Percentiles rank a stretch among this genome's conserved stretches.
These are phyloP conservation scores for Helichrysum umbraculigerum DNA, from an alignment of 129 eudicot genomes.

Conservation along the genomic window DNA sequence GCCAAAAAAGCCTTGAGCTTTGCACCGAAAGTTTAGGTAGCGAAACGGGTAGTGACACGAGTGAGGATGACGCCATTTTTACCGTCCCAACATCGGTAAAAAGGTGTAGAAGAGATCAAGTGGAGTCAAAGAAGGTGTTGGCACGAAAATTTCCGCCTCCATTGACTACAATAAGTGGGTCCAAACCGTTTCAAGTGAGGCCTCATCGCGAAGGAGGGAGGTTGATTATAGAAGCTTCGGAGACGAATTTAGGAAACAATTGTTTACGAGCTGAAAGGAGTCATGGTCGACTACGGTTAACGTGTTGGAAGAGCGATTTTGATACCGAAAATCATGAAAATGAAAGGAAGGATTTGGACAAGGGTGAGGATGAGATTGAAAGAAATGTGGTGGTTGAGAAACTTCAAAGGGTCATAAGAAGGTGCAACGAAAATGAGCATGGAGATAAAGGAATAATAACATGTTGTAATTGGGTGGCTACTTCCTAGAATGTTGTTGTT, in stretches of 20 bases:
- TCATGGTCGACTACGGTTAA: constrained; percentile 62
- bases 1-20: constrained; percentile 62
- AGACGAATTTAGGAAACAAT: constrained; percentile 35
- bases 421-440: constrained; percentile 71
- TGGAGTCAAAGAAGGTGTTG: constrained; percentile 28
- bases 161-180: constrained; percentile 59
- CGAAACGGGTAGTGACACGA: constrained; percentile 64
- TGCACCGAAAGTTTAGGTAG: constrained; percentile 90
- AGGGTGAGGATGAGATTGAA: constrained; percentile 11
- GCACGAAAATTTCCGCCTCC: constrained; percentile 76
- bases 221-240: constrained; percentile 59
- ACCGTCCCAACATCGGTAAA: background rate
- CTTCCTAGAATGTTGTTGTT: constrained; percentile 30
- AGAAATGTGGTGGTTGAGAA: constrained; percentile 43
- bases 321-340: constrained; percentile 18
- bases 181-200: constrained; percentile 52
- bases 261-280: constrained; percentile 66
- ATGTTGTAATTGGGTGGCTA: constrained; percentile 58
- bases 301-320: constrained; percentile 28
- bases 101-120: background rate
- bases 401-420: constrained; percentile 44
- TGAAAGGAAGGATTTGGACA: constrained; percentile 20
- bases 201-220: constrained; percentile 66
- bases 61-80: constrained; percentile 24
- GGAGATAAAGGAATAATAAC: constrained; percentile 41